Evolutionary conservation across 257 asterid genomes (phyloP).

Genomic region (Jacaranda copaia): DNA sequence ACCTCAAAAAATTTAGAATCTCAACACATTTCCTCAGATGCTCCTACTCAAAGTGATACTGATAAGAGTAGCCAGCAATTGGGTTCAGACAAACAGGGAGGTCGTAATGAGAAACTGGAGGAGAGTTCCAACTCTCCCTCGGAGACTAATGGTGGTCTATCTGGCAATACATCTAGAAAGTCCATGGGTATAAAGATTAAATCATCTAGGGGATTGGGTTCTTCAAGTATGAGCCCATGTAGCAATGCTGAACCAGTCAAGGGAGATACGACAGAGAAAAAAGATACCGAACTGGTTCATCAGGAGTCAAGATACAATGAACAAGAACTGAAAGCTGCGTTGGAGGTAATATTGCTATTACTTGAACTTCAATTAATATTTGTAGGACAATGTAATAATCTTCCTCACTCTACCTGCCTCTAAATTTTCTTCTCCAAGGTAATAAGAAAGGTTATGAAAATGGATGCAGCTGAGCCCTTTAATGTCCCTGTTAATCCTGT

Average conservation of each 20-base stretch:
- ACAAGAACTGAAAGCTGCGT: constrained; percentile 75
- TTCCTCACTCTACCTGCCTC: constrained; percentile 22
- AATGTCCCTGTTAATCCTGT: constrained; percentile 74
- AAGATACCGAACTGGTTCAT: constrained; percentile 51
- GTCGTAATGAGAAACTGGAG: constrained; percentile 70
- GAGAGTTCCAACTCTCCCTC: constrained; percentile 87
- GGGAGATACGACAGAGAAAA: constrained; percentile 67
- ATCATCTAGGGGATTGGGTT: constrained; percentile 73
- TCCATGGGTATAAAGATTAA: constrained; percentile 75
- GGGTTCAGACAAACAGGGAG: constrained; percentile 63
- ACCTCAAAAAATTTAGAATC: constrained; percentile 73
- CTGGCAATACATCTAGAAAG: constrained; percentile 59
- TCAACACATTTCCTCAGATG: constrained; percentile 62
- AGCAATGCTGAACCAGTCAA: constrained; percentile 66
- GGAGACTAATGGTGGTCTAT: constrained; percentile 57
- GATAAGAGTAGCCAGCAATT: constrained; percentile 72
- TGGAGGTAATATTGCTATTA: constrained; percentile 70
- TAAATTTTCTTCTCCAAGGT: constrained; percentile 58
- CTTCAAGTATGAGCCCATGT: constrained; percentile 89
- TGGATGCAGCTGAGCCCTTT: constrained; percentile 82
- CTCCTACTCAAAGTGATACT: constrained; percentile 71
- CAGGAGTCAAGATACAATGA: constrained; percentile 60
- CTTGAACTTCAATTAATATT: constrained; percentile 17
- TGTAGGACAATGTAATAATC: constrained; percentile 19
- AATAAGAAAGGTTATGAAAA: constrained; percentile 86